A percentile compares a stretch with the other conserved stretches of the same genome.
These are phyloP conservation scores for Ceratobasidium sp. DNA, from an alignment of 1,284 basidiomycete species.

Conservation along the genomic window DNA sequence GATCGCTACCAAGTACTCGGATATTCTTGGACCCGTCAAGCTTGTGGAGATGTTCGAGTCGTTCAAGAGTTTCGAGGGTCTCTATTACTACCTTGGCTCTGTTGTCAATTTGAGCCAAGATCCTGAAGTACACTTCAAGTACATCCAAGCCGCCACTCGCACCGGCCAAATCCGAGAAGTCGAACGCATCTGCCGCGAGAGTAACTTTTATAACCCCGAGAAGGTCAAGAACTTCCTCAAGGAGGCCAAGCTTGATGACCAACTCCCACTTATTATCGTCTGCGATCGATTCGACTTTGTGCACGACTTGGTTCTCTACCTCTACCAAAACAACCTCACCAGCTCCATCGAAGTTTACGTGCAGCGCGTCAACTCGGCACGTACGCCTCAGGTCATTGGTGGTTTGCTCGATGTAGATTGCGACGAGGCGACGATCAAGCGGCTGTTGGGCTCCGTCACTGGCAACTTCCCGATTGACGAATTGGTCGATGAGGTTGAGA, in stretches of 20 bases:
- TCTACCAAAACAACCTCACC: slow-evolving; percentile 96
- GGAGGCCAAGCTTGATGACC: slow-evolving; percentile 96
- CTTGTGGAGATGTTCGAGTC: slow-evolving; percentile 99
- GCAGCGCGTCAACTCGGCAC: slow-evolving; percentile 95
- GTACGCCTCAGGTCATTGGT: slow-evolving; percentile 98
- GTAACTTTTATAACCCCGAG: slow-evolving; percentile 97
- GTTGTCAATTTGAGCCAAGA: slow-evolving; percentile 97
- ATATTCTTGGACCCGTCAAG: slow-evolving; percentile 95
- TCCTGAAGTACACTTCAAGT: slow-evolving; percentile 99
- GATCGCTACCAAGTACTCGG: slow-evolving; percentile 99
- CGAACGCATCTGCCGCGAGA: slow-evolving; percentile 97
- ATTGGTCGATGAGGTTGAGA: slow-evolving; percentile 96
- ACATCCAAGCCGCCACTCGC: slow-evolving; percentile 98
- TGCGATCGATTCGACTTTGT: slow-evolving; percentile 99
- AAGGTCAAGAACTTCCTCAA: slow-evolving; percentile 99
- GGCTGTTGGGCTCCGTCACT: slow-evolving; percentile 89
- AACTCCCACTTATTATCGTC: slow-evolving; percentile 98
- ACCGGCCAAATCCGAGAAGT: slow-evolving; percentile 99
- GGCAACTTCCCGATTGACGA: slow-evolving; percentile 99
- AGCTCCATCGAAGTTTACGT: slow-evolving; percentile 99
- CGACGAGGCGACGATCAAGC: slow-evolving; percentile 96
- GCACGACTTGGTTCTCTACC: slow-evolving; percentile 97
- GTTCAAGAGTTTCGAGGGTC: slow-evolving; percentile 97
- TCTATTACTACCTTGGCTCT: slow-evolving; percentile 98
- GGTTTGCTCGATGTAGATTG: slow-evolving; percentile 98